A percentile compares a stretch with the other conserved stretches of the same genome.
Evolutionary conservation across 1,139 yeast species (phyloP).

Genomic region (Yamadazyma atmosphaerica): DNA sequence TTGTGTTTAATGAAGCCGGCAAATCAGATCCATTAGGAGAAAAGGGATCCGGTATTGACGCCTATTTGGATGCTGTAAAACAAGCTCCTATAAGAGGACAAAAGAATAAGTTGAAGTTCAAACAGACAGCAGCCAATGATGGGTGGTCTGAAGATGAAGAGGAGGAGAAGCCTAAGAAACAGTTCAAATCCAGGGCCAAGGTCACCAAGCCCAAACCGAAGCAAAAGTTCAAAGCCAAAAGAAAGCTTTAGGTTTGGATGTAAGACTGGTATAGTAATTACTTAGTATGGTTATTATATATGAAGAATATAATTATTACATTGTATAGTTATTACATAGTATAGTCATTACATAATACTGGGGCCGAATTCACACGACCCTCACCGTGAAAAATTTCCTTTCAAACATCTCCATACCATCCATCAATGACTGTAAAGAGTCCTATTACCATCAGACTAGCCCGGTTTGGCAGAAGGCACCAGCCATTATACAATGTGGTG

Average conservation of each 20-base stretch:
- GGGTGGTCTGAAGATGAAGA: constrained; percentile 55
- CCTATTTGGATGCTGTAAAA: constrained; percentile 89
- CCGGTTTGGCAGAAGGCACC: constrained; percentile 85
- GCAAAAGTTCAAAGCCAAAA: constrained; percentile 57
- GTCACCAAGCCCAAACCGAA: constrained; percentile 39
- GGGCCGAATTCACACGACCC: no score
- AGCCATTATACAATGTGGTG: constrained; percentile 89
- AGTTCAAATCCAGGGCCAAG: constrained; percentile 19
- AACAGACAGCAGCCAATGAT: constrained; percentile 57
- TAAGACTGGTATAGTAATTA: no score
- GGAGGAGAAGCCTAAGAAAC: constrained; percentile 17
- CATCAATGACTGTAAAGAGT: constrained; percentile 19
- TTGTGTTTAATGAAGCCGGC: constrained; percentile 46
- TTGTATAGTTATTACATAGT: no score
- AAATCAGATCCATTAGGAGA: constrained; percentile 54
- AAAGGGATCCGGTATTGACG: constrained; percentile 67
- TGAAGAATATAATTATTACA: no score
- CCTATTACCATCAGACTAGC: constrained; percentile 71
- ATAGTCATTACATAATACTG: no score
- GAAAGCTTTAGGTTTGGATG: constrained; percentile 48
- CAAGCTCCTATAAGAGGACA: constrained; percentile 94
- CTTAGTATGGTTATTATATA: no score
- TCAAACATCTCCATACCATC: no score
- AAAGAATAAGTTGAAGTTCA: constrained; percentile 84
- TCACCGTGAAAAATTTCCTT: no score